Base-by-base conservation (phyloP, 2,329 filamentous ascomycete genomes). In the Pseudogymnoascus sp. region DNA sequence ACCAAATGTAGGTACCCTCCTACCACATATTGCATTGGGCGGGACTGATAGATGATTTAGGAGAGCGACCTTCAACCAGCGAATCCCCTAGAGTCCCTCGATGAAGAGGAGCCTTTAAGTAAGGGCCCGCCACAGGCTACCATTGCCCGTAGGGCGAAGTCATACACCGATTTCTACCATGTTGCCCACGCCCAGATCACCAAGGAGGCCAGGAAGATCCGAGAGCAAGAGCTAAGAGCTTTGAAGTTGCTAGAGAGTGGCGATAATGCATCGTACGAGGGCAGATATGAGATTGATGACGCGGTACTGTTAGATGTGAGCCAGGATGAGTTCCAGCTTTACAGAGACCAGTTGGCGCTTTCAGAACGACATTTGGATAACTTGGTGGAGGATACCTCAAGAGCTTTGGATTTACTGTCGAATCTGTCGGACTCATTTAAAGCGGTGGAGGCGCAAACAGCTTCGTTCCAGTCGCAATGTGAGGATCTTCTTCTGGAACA, bases 381-480 rank as follows among this genome's bases (percentile, higher is more conserved):
- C 41, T 81, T 99, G 12, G 82, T 97, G 23, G 79, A 83, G 28
- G 91, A 92, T 72, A 92, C 93, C 1, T 85, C 90, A 62, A 83
- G 83, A 16, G 89, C 92, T 0, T 80, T 99, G 40, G 81, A 86
- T 45, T 80, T 96, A 16, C 81, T 99, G 28, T 88, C 89, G 14
- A 86, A 84, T 0, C 81, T 99, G 14, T 93, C 93, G 12, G 85
- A 88, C 69, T 93, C 93, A 4, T 99, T 99, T 78, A 87, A 88
- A 68, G 81, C 88, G 0, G 93, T 99, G 59, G 92, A 97, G 70
- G 80, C 84, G 8, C 93, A 97, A 76, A 99, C 95, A 0, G 90
- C 89, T n/a, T 88, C 89, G 12, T 97, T 99, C 78, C 90, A 93
- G 73, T 86, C 88, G 55, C 92, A 96, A 75, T 99, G 95, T 75